phyloP scores from a whole-genome alignment of 106 monocot genomes.

The Apostasia shenzhenica region DNA sequence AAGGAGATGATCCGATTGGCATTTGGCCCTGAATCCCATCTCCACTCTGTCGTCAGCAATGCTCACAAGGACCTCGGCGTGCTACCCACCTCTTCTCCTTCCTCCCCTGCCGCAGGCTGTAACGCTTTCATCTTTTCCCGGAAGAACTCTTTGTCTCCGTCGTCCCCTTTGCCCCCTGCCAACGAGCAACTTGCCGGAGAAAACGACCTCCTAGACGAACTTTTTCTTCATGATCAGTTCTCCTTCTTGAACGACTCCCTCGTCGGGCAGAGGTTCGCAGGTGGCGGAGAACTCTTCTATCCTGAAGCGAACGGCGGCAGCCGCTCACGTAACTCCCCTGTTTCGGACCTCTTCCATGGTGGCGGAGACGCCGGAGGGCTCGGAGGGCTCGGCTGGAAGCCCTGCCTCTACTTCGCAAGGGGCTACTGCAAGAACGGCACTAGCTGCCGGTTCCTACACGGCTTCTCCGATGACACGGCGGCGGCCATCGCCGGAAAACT shows the following conservation, averaged over 20 bases:
- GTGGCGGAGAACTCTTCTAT: slow-evolving; percentile 9
- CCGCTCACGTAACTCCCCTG: slow-evolving; percentile 8
- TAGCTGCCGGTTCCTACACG: slow-evolving; percentile 76
- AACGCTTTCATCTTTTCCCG: slow-evolving; percentile 29
- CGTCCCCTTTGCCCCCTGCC: background rate
- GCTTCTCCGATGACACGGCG: slow-evolving; percentile 32
- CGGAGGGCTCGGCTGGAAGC: slow-evolving; percentile 64
- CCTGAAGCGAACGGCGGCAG: slow-evolving; percentile 19
- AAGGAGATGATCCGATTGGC: slow-evolving; percentile 99
- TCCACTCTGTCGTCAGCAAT: slow-evolving; percentile 69
- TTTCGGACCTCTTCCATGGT: slow-evolving; percentile 19
- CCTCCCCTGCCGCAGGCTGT: slow-evolving; percentile 11
- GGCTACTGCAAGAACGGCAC: slow-evolving; percentile 95
- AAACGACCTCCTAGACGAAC: slow-evolving; percentile 26
- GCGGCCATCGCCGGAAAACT: slow-evolving; percentile 18
- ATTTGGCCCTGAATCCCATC: slow-evolving; percentile 78
- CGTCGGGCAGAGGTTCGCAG: slow-evolving; percentile 20
- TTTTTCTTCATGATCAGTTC: slow-evolving; percentile 50
- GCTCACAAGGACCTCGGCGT: slow-evolving; percentile 76
- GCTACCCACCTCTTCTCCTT: slow-evolving; percentile 21
- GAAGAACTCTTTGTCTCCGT: slow-evolving; percentile 24
- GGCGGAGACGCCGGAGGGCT: slow-evolving; percentile 27
- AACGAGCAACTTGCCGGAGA: slow-evolving; percentile 11
- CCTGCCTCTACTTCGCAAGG: slow-evolving; percentile 83
- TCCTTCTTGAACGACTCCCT: slow-evolving; percentile 36